Conservation (phyloP, 73 alveolate genomes). For the Blepharisma stoltei region DNA sequence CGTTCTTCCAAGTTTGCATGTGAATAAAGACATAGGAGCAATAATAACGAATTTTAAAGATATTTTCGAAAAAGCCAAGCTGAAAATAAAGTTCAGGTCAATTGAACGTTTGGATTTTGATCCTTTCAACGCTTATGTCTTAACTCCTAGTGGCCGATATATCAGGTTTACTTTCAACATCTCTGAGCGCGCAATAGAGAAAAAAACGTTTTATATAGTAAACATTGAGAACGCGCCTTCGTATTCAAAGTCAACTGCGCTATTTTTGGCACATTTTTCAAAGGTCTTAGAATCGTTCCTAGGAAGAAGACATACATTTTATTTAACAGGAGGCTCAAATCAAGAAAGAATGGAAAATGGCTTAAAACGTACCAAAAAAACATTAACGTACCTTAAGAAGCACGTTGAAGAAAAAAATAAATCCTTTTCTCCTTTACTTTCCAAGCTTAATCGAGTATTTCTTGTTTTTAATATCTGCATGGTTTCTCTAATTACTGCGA, state of each 20-base stretch:
- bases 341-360: neutral
- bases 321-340: too few relatives aligned
- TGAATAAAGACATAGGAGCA: neutral
- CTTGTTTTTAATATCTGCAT: neutral
- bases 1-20: neutral
- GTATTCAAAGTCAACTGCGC: conserved; percentile 6
- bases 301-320: too few relatives aligned
- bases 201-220: neutral
- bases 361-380: neutral
- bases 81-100: too few relatives aligned
- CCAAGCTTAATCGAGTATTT: neutral
- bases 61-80: conserved; percentile 14
- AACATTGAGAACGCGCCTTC: neutral
- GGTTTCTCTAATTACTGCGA: neutral
- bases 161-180: too few relatives aligned
- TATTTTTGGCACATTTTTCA: neutral
- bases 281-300: neutral
- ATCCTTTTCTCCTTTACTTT: neutral
- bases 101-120: too few relatives aligned
- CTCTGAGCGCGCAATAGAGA: neutral
- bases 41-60: neutral
- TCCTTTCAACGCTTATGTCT: too few relatives aligned
- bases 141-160: too few relatives aligned
- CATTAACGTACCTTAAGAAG: neutral
- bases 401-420: conserved; percentile 11